Evolutionary conservation across 306 rosid genomes (phyloP), one percentile per base, ranked within the genome.

Genomic region (Prunus persica): DNA sequence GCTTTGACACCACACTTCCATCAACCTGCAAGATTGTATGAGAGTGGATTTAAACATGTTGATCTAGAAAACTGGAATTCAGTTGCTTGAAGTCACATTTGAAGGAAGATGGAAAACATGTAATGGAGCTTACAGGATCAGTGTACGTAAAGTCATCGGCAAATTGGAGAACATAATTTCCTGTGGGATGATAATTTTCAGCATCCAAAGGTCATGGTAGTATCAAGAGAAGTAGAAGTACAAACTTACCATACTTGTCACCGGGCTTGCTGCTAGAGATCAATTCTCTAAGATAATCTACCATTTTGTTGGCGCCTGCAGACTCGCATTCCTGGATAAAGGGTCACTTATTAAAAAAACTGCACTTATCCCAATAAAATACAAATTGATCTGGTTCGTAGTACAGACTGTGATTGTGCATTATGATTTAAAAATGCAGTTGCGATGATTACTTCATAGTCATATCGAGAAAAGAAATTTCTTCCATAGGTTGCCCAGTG

Each of bases 401-500:
- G 75, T 49, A 47, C 6, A n/a, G 45, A 80, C 46, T 38, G 43
- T 69, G 25, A 52, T n/a, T 19, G 57, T 45, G 78, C 45, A 69
- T 45, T 49, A 34, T 47, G 63, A 62, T 74, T 71, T 74, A 58
- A 60, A 34, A 67, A 52, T 47, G 80, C 56, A 71, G 73, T 27
- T 13, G 66, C 1, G 66, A 50, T 56, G 71, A 88, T 66, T 71
- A 91, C 98, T 87, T 96, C 97, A 22, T 96, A 96, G 87, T 96
- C 99, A 38, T 92, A 96, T 86, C 99, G 86, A 60, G 98, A 96
- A 82, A 96, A 93, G 88, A 91, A 89, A 79, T 92, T 96, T 80
- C 99, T 86, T 83, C 99, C 98, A 65, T 89, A 96, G 73, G 88
- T 86, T 72, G 89, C 96, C 99, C 99, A 96, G 76, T 96, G 90